These are phyloP conservation scores for Hemisphaericaspora xylanilytica DNA, from an alignment of 1,139 yeast genomes.

Conservation along the genomic window DNA sequence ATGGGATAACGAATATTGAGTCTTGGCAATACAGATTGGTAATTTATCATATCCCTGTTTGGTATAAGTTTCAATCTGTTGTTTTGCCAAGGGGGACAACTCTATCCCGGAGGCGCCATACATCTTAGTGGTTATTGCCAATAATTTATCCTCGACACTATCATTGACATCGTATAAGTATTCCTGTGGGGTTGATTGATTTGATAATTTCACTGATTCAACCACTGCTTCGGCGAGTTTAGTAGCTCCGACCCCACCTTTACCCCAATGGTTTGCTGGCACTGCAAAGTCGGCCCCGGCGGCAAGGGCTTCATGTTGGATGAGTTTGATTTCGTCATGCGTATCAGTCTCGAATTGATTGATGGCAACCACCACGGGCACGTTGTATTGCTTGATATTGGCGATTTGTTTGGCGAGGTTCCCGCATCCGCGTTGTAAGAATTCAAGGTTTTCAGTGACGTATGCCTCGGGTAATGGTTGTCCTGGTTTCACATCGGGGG, in stretches of 20 bases:
- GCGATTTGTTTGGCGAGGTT: constrained; percentile 74
- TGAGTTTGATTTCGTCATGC: constrained; percentile 61
- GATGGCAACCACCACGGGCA: constrained; percentile 78
- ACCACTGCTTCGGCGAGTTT: constrained; percentile 69
- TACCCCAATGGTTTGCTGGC: constrained; percentile 75
- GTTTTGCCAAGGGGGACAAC: constrained; percentile 62
- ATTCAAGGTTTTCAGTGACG: constrained; percentile 62
- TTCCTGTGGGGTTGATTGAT: constrained; percentile 38
- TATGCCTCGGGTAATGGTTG: constrained; percentile 69
- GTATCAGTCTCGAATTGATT: constrained; percentile 74
- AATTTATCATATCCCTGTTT: constrained; percentile 70
- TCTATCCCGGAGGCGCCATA: constrained; percentile 74
- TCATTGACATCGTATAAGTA: constrained; percentile 62
- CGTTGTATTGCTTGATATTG: constrained; percentile 67
- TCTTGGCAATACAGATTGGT: constrained; percentile 81
- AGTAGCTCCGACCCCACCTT: constrained; percentile 76
- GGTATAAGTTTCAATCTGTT: constrained; percentile 64
- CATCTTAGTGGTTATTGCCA: constrained; percentile 67
- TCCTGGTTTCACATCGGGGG: constrained; percentile 81
- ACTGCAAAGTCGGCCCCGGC: constrained; percentile 81
- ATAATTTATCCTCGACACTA: constrained; percentile 61
- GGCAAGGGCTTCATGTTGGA: constrained; percentile 58
- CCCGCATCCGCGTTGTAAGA: constrained; percentile 63
- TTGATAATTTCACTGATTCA: constrained; percentile 46
- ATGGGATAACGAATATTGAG: constrained; percentile 79